Base-by-base conservation (phyloP, 441 rosid species). In the Lagerstroemia fauriei region DNA sequence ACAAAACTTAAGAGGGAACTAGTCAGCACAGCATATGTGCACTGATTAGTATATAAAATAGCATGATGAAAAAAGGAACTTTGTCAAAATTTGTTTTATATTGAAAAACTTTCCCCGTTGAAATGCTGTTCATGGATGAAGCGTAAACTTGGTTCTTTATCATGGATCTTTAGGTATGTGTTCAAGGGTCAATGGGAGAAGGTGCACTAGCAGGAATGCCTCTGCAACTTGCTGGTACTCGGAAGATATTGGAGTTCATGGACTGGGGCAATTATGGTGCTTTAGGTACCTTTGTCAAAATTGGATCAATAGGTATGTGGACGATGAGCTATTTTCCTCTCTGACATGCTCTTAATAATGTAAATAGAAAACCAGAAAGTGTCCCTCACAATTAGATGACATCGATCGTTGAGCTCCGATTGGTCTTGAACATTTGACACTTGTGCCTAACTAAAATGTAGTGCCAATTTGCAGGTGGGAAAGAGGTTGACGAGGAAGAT, bases 131-230 rank as follows among this genome's bases (percentile, higher is more conserved):
- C 24, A 53, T 13, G 46, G 46, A 31, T 32, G 25, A 69, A 69
- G 44, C 70, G 18, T 65, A 24, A 61, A 46, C 34, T 32, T 16
- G 46, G 38, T 3, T 32, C 46, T 34, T 34, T 18, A 6, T 69
- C 20, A 17, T 69, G 73, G 25, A 77, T 70, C 75, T 82, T 65
- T 86, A 94, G 99, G 99, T 96, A 83, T 96, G 99, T 88, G 99
- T 94, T 82, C 99, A 96, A 88, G 99, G 99, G 59, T 94, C 99
- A 22, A 94, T 96, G 99, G 98, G 99, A 51, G 88, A 89, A 86
- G 98, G 99, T 73, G 98, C 98, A 80, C 95, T 96, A 72, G 95
- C 97, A 83, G 98, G 99, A 88, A 96, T 93, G 98, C 98, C 99
- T 16, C 61, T 96, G 87, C 99, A 96, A 78, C 93, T 96, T 83